Conservation (phyloP, 345 rosid species). For the Salix exigua region DNA sequence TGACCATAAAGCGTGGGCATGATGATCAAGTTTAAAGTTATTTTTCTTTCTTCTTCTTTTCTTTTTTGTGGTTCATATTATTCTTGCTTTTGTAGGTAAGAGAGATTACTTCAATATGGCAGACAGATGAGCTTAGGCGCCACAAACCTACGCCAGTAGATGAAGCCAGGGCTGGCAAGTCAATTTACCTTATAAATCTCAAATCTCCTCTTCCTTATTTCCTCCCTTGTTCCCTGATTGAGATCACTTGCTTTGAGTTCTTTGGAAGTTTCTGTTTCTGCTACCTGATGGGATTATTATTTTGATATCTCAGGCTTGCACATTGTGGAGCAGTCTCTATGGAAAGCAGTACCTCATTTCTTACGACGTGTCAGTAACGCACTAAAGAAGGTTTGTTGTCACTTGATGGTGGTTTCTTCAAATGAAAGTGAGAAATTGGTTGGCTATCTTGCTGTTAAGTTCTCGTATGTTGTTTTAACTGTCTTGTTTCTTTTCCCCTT, state of each 20-base stretch:
- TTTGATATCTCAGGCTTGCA: conserved; percentile 56
- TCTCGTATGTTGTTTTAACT: conserved; percentile 7
- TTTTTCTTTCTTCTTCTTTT: not conserved
- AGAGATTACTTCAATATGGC: conserved; percentile 91
- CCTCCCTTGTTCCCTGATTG: not conserved
- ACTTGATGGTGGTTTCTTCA: conserved; percentile 11
- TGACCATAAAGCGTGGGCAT: not conserved
- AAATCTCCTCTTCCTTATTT: too few relatives aligned
- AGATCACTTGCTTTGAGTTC: conserved; percentile 3
- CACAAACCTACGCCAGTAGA: conserved; percentile 91
- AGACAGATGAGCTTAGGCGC: conserved; percentile 96
- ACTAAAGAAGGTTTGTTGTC: conserved; percentile 59
- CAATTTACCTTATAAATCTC: conserved; percentile 2
- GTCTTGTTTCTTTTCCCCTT: not conserved
- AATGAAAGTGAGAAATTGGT: not conserved
- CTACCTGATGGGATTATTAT: not conserved
- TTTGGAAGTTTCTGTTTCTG: not conserved
- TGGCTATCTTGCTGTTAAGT: not conserved
- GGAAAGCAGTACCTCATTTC: conserved; percentile 93
- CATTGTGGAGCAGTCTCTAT: conserved; percentile 96
- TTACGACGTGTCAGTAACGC: conserved; percentile 91
- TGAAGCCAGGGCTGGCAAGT: conserved; percentile 87
- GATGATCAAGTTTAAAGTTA: not conserved
- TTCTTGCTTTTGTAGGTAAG: conserved; percentile 52
- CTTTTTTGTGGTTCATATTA: not conserved